These are phyloP conservation scores for Sphaerostilbella broomeana DNA, from an alignment of 2,329 filamentous ascomycete species.

Conservation along the genomic window DNA sequence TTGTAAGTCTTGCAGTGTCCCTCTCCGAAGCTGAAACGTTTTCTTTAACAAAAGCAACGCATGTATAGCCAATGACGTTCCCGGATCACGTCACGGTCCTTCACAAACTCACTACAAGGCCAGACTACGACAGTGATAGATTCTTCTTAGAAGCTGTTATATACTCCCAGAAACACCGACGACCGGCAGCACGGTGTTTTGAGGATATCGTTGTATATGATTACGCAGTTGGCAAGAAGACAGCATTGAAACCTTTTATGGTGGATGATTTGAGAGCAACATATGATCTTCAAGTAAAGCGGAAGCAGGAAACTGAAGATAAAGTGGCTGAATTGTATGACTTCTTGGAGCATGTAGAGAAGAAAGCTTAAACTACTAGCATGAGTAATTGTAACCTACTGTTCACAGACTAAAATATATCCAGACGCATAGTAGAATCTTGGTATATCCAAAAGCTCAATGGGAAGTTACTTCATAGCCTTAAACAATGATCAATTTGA, in stretches of 20 bases:
- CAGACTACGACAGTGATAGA: slow-evolving; percentile 34
- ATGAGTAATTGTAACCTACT: too few species aligned
- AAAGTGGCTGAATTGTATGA: slow-evolving; percentile 15
- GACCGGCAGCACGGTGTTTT: slow-evolving; percentile 64
- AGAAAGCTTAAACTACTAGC: background rate
- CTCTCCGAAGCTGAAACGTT: background rate
- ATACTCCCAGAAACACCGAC: slow-evolving; percentile 66
- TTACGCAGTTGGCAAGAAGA: slow-evolving; percentile 30
- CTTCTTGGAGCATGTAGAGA: slow-evolving; percentile 8
- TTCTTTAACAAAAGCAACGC: background rate
- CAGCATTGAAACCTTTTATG: slow-evolving; percentile 36
- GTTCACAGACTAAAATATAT: too few species aligned
- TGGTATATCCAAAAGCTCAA: too few species aligned
- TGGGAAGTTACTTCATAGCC: too few species aligned
- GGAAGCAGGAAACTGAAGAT: slow-evolving; percentile 14
- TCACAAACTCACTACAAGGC: slow-evolving; percentile 61
- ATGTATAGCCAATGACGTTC: slow-evolving; percentile 65
- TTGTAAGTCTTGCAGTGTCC: slow-evolving; percentile 48
- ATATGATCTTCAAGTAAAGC: slow-evolving; percentile 29
- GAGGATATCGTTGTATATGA: slow-evolving; percentile 41
- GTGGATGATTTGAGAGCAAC: slow-evolving; percentile 29
- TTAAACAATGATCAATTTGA: slow-evolving; percentile 2
- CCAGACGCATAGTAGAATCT: too few species aligned
- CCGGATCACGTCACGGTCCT: slow-evolving; percentile 79
- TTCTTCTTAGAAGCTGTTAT: slow-evolving; percentile 58